Evolutionary conservation across 2,329 filamentous ascomycete species (phyloP), one percentile per base, ranked within the genome.

Genomic region (Pyricularia pennisetigena): DNA sequence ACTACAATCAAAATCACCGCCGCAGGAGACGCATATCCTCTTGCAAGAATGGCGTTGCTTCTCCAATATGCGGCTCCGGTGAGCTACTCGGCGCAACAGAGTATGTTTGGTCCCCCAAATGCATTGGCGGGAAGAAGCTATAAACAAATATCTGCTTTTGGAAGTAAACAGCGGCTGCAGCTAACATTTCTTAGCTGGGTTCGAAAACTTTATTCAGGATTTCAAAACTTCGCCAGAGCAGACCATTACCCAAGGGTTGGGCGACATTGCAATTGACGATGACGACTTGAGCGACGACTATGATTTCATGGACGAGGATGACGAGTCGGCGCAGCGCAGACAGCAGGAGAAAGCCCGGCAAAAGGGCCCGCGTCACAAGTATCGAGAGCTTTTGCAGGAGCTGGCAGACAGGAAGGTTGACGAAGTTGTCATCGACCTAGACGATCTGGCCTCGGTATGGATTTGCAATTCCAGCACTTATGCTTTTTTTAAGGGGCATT

Each of bases 251-350:
- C 90, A 94, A 76, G 93, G 93, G 63, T 85, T 99, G 65, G 88
- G 92, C 73, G 88, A 90, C 72, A 88, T 99, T 74, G 91, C 91
- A 75, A 91, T 99, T 71, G 90, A 93, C 77, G 94, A 93, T 75
- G 90, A 96, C 79, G 91, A 90, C 73, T 85, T 92, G 61, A 93
- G 90, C 78, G 94, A 97, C 75, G 93, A 97, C 74, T 92, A 97
- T 77, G 93, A 97, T 75, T 92, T 96, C 76, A 93, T 97, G 88
- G 92, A 97, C 76, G 90, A 94, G 73, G 86, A 62, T 12, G 89
- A 92, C 71, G 86, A 87, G 67, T 82, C 82, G 23, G 81, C 82
- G 57, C 81, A 82, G 70, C 81, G 77, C 70, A 83, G 82, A 26
- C 82, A 79, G 67, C 80, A 81, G 71, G 79, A 85, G 65, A 83